Conservation (phyloP, 495 filamentous ascomycete genomes). For the Penicillium chermesinum region DNA sequence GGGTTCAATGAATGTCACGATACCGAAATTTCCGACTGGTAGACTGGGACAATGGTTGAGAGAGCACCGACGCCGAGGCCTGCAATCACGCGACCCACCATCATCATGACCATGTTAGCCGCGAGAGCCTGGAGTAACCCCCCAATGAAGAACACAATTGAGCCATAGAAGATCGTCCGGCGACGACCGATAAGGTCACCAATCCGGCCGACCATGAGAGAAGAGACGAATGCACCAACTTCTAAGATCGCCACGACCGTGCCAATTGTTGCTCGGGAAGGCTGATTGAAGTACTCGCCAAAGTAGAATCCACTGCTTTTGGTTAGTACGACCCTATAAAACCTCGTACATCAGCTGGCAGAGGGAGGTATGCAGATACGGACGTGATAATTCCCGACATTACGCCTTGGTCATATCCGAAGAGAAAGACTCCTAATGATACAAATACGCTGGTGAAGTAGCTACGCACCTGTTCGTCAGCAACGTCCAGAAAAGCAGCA, state of each 20-base stretch:
- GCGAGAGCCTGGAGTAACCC: constrained; percentile 82
- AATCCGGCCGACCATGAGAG: constrained; percentile 78
- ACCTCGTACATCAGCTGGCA: not conserved
- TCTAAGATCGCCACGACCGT: constrained; percentile 97
- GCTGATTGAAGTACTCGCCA: constrained; percentile 86
- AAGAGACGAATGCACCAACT: constrained; percentile 87
- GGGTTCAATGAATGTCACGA: not conserved
- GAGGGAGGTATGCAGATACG: constrained; percentile 27
- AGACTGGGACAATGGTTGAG: constrained; percentile 95
- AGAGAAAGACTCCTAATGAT: constrained; percentile 93
- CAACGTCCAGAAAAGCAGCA: constrained; percentile 1
- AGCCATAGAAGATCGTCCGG: constrained; percentile 89
- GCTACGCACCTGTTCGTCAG: constrained; percentile 46
- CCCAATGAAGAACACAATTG: constrained; percentile 84
- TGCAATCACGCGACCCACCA: constrained; percentile 82
- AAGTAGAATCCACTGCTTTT: constrained; percentile 73
- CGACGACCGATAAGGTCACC: constrained; percentile 90
- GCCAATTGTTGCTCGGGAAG: constrained; percentile 75
- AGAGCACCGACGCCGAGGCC: constrained; percentile 91
- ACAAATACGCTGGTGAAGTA: constrained; percentile 99
- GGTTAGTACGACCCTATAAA: constrained; percentile 4
- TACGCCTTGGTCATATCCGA: constrained; percentile 98
- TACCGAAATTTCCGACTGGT: constrained; percentile 87
- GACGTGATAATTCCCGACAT: constrained; percentile 99
- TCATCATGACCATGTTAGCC: constrained; percentile 83